Percentiles rank a stretch among this genome's conserved stretches.
These are phyloP conservation scores for Albifimbria verrucaria DNA, from an alignment of 2,329 filamentous ascomycete species.

Conservation along the genomic window DNA sequence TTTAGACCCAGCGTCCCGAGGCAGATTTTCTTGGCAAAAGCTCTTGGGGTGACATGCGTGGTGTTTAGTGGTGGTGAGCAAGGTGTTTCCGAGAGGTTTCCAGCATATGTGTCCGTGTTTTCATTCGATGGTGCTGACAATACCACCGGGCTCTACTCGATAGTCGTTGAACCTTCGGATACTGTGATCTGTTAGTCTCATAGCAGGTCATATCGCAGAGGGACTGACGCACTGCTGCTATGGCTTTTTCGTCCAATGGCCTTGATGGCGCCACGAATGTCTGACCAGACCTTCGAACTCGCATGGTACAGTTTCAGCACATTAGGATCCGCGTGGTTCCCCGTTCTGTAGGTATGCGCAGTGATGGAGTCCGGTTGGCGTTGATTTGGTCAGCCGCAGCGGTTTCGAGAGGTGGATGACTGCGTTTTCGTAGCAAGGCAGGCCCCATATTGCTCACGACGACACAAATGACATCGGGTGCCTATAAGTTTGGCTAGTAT, in stretches of 20 bases:
- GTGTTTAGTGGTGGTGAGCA: constrained; percentile 6
- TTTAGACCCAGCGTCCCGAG: constrained; percentile 18
- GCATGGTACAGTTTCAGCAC: constrained; percentile 20
- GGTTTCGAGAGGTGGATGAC: constrained; percentile 17
- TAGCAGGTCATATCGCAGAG: too few relatives aligned
- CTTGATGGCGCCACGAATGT: constrained; percentile 29
- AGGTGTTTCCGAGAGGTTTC: not conserved
- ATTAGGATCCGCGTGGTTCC: constrained; percentile 8
- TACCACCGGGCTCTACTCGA: constrained; percentile 10
- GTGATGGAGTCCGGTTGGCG: constrained; percentile 7
- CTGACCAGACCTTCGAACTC: constrained; percentile 30
- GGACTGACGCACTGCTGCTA: constrained; percentile 8
- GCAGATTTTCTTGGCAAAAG: constrained; percentile 22
- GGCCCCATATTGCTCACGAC: constrained; percentile 22
- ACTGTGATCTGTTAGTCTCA: constrained; percentile 13
- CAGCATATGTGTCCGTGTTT: not conserved
- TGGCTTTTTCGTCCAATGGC: constrained; percentile 27
- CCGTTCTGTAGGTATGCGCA: constrained; percentile 2
- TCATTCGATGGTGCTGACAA: constrained; percentile 5
- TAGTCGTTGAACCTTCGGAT: constrained; percentile 15
- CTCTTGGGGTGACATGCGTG: constrained; percentile 17
- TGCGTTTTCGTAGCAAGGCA: constrained; percentile 21
- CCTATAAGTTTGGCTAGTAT: not conserved
- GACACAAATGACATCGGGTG: not conserved
- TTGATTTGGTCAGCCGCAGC: constrained; percentile 12